A percentile compares a stretch with the other conserved stretches of the same genome.
phyloP scores from a whole-genome alignment of 768 basidiomycete genomes.

The Cytidiella melzeri region DNA sequence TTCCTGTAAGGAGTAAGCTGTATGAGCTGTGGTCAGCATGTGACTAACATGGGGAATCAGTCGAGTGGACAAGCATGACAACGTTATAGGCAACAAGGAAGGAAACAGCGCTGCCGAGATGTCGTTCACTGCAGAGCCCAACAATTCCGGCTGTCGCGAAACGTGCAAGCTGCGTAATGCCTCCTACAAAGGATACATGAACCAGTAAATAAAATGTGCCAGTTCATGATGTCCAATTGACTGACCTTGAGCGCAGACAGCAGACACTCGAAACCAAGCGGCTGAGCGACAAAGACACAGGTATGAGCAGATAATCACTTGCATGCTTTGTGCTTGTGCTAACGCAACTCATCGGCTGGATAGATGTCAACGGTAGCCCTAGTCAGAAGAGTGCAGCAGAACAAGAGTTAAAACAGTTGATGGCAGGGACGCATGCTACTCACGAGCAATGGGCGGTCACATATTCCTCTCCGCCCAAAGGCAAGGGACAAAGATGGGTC shows the following conservation, averaged over 20 bases:
- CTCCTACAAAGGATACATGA: neutral
- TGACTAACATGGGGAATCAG: neutral
- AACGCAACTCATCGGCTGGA: too few relatives aligned
- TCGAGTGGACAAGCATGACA: neutral
- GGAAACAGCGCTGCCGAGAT: neutral
- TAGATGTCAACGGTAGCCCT: too few relatives aligned
- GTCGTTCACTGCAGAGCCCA: neutral
- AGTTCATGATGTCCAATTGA: neutral
- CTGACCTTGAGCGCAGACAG: neutral
- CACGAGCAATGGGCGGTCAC: neutral
- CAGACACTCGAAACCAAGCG: neutral
- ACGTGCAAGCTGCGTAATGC: neutral
- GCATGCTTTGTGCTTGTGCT: too few relatives aligned
- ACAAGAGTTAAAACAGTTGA: neutral
- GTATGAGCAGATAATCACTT: too few relatives aligned
- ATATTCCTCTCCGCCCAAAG: neutral
- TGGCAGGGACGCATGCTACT: neutral
- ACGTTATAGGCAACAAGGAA: neutral
- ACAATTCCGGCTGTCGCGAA: neutral
- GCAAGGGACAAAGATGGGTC: neutral
- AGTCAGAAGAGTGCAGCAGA: too few relatives aligned
- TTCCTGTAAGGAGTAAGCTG: neutral
- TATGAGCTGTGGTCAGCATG: neutral
- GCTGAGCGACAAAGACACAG: neutral
- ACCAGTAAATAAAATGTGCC: neutral